Conservation (phyloP, 352 stramenopile genomes). For the Phytopythium vexans region DNA sequence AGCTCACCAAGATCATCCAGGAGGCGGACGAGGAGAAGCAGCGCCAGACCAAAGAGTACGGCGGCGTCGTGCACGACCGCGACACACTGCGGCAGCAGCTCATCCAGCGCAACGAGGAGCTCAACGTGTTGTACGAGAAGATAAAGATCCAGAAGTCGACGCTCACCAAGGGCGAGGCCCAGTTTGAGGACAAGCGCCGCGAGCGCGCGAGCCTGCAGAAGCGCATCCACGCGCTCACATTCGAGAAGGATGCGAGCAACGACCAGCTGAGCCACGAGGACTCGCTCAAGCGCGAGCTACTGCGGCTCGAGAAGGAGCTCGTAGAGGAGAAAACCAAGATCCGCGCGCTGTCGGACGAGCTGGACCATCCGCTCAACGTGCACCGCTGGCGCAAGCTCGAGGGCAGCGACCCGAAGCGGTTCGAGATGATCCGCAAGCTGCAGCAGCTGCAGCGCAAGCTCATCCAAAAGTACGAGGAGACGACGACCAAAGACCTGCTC, state of each 20-base stretch:
- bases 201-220: constrained; percentile 52
- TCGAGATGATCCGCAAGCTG: constrained; percentile 88
- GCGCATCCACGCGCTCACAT: constrained; percentile 52
- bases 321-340: constrained; percentile 87
- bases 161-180: constrained; percentile 68
- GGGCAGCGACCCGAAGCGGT: constrained; percentile 83
- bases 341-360: constrained; percentile 83
- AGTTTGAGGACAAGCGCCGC: constrained; percentile 69
- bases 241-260: constrained; percentile 59
- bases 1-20: constrained; percentile 87
- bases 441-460: constrained; percentile 83
- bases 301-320: constrained; percentile 71
- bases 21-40: constrained; percentile 89
- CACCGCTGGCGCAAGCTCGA: constrained; percentile 91
- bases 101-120: constrained; percentile 84
- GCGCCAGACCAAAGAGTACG: constrained; percentile 84
- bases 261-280: constrained; percentile 62
- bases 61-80: constrained; percentile 81
- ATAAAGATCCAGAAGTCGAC: constrained; percentile 91
- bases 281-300: constrained; percentile 54
- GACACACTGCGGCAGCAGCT: constrained; percentile 86
- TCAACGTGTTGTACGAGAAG: constrained; percentile 88
- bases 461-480: constrained; percentile 80
- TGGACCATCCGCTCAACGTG: constrained; percentile 90
- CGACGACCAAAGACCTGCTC: constrained; percentile 59